Conservation (phyloP, 805 yeast species). For the Saturnispora quitensis region DNA sequence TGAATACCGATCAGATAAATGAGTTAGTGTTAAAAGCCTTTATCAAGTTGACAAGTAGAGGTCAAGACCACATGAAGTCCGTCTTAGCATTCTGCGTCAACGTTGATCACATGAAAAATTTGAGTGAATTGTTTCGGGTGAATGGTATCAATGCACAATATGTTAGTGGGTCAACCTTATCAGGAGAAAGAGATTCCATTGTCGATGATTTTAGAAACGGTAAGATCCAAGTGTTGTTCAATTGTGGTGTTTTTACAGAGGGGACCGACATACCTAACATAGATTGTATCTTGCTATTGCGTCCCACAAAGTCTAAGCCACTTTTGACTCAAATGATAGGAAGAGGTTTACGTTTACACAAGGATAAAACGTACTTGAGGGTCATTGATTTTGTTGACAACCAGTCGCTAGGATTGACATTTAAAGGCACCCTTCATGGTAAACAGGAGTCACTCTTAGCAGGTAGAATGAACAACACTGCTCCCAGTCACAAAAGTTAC, state of each 20-base stretch:
- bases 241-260: constrained; percentile 86
- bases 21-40: constrained; percentile 47
- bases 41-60: constrained; percentile 32
- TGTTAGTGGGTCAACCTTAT: constrained; percentile 59
- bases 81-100: constrained; percentile 75
- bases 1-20: constrained; percentile 48
- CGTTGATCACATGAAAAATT: constrained; percentile 49
- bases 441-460: constrained; percentile 7
- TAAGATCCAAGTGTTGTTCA: constrained; percentile 61
- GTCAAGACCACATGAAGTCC: constrained; percentile 36
- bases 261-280: constrained; percentile 92
- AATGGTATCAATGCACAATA: constrained; percentile 62
- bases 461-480: neutral
- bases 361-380: constrained; percentile 57
- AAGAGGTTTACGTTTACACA: constrained; percentile 64
- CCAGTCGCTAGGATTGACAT: constrained; percentile 23
- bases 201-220: constrained; percentile 55
- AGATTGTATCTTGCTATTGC: constrained; percentile 66
- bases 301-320: constrained; percentile 73
- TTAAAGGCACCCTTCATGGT: constrained; percentile 21
- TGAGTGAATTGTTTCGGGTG: constrained; percentile 43
- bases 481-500: neutral
- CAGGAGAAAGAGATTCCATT: constrained; percentile 39
- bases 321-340: constrained; percentile 84
- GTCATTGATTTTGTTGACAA: constrained; percentile 72